A percentile compares a stretch with the other conserved stretches of the same genome.
Evolutionary conservation across 176 grass and related monocot species (phyloP).

Genomic region (Coix lacrymajobi): DNA sequence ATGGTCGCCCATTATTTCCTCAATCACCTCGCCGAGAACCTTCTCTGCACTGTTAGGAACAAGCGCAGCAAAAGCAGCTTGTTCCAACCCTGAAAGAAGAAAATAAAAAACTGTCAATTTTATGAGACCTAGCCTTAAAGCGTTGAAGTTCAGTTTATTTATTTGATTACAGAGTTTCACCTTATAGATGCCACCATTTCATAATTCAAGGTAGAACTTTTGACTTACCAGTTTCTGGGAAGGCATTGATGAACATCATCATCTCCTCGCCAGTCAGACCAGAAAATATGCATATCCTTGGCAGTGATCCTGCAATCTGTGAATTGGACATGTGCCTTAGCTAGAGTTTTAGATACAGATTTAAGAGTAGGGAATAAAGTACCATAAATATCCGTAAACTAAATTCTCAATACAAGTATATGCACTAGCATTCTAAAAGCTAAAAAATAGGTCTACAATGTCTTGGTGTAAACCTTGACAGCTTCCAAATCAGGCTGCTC

Average conservation of each 20-base stretch:
- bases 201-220: not conserved
- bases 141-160: not conserved
- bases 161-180: not conserved
- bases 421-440: not conserved
- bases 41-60: constrained; percentile 92
- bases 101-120: constrained; percentile 17
- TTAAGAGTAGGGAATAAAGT: not conserved
- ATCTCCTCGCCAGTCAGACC: constrained; percentile 94
- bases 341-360: not conserved
- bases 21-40: constrained; percentile 72
- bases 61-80: constrained; percentile 88
- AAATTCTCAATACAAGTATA: not conserved
- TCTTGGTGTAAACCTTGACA: constrained; percentile 50
- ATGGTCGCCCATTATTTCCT: constrained; percentile 92
- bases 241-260: constrained; percentile 96
- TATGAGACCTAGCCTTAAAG: not conserved
- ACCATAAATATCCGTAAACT: constrained; percentile 14
- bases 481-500: constrained; percentile 57
- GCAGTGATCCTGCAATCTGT: constrained; percentile 58
- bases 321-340: not conserved
- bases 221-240: constrained; percentile 68
- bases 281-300: constrained; percentile 82
- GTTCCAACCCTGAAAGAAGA: constrained; percentile 48
- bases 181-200: not conserved
- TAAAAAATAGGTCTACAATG: not conserved